phyloP scores from a whole-genome alignment of 768 basidiomycete species.

The Rhodotorula toruloides region DNA sequence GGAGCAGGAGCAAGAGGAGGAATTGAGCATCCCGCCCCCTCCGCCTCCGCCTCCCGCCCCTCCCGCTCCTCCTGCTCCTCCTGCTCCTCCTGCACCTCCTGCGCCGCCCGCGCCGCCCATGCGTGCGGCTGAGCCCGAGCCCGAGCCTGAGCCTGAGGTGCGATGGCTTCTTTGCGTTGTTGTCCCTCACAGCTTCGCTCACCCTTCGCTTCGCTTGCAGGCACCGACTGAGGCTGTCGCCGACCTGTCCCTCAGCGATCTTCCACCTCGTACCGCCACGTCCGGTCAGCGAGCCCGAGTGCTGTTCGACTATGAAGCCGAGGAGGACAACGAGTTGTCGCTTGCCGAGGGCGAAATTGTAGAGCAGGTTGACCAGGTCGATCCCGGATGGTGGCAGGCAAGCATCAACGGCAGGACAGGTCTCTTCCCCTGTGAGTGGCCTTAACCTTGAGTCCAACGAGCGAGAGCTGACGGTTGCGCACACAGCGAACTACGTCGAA shows the following conservation, averaged over 20 bases:
- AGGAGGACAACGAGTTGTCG: conserved; percentile 79
- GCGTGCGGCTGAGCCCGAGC: conserved; percentile 41
- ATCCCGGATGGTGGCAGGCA: conserved; percentile 88
- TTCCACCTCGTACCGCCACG: conserved; percentile 6
- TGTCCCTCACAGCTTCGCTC: background rate
- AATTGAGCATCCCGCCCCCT: conserved; percentile 50
- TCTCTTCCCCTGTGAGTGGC: conserved; percentile 68
- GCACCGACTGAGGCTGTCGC: background rate
- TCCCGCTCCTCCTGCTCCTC: conserved; percentile 46
- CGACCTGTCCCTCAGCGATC: background rate
- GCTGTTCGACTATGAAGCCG: conserved; percentile 72
- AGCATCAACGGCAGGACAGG: conserved; percentile 69
- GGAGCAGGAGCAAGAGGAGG: conserved; percentile 49
- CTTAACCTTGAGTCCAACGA: background rate
- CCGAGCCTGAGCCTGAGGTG: conserved; percentile 40
- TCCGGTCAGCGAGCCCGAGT: conserved; percentile 54
- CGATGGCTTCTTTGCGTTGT: background rate
- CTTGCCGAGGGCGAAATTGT: conserved; percentile 76
- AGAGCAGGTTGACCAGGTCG: conserved; percentile 73
- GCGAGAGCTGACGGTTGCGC: background rate
- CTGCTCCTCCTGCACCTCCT: conserved; percentile 49
- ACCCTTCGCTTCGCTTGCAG: background rate
- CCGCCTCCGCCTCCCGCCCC: conserved; percentile 51
- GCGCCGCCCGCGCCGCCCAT: conserved; percentile 45
- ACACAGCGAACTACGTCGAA: conserved; percentile 78